phyloP scores from a whole-genome alignment of 2,329 filamentous ascomycete genomes.

The Pseudogymnoascus sp. region DNA sequence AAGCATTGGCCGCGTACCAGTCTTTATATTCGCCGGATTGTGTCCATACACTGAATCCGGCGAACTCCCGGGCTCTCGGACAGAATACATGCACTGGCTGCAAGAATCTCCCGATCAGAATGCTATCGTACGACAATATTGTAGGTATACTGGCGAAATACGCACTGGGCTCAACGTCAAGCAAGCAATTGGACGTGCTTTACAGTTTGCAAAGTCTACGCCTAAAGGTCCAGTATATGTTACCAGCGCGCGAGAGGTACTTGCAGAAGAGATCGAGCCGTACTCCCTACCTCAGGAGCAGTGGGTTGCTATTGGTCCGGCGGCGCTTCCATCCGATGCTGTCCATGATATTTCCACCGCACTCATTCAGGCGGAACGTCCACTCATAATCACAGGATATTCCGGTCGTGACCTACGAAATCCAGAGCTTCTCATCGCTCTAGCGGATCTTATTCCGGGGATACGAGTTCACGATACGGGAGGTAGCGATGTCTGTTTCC shows the following conservation, averaged over 20 bases:
- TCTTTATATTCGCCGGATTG: constrained; percentile 70
- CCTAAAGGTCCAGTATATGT: constrained; percentile 77
- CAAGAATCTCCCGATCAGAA: constrained; percentile 78
- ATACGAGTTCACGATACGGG: constrained; percentile 44
- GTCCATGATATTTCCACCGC: constrained; percentile 36
- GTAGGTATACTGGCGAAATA: constrained; percentile 73
- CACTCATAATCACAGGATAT: constrained; percentile 43
- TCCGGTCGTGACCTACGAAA: constrained; percentile 35
- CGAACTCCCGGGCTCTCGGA: constrained; percentile 67
- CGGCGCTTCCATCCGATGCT: constrained; percentile 29
- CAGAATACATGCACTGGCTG: constrained; percentile 82
- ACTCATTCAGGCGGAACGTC: constrained; percentile 38
- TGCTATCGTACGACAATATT: constrained; percentile 75
- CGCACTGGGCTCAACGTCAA: constrained; percentile 80
- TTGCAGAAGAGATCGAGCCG: constrained; percentile 75
- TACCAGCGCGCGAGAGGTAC: constrained; percentile 67
- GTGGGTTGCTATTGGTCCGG: constrained; percentile 40
- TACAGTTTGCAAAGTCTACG: constrained; percentile 72
- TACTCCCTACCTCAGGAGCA: constrained; percentile 59
- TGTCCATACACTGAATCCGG: constrained; percentile 71
- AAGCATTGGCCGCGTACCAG: constrained; percentile 63
- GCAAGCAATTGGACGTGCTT: constrained; percentile 77
- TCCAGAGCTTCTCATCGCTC: constrained; percentile 33
- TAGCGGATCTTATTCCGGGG: constrained; percentile 40
- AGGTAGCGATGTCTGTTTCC: constrained; percentile 41